These are phyloP conservation scores for Candida tallmaniae DNA, from an alignment of 805 yeast genomes.

Conservation along the genomic window DNA sequence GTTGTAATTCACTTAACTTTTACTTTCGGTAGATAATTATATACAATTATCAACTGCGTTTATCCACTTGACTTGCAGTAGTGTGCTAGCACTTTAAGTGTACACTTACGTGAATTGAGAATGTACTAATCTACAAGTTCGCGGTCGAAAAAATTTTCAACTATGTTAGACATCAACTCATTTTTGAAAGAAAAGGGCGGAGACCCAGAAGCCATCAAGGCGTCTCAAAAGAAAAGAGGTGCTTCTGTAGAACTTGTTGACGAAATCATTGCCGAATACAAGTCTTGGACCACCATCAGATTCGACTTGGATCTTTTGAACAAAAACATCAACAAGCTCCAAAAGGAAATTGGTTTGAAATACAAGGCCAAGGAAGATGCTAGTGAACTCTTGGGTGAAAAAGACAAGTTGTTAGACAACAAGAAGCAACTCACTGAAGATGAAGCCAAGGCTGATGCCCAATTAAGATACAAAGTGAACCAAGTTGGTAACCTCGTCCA, in stretches of 20 bases:
- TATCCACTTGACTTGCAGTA: no score
- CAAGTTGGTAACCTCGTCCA: conserved; percentile 93
- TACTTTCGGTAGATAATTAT: no score
- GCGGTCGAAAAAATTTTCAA: conserved; percentile 3
- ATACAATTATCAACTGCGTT: no score
- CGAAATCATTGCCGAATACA: conserved; percentile 87
- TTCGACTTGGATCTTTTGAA: conserved; percentile 88
- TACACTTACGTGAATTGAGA: no score
- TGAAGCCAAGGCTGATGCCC: conserved; percentile 78
- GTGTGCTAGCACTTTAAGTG: no score
- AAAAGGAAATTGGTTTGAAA: conserved; percentile 88
- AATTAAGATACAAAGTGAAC: conserved; percentile 75
- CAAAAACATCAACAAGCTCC: conserved; percentile 83
- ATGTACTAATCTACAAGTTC: no score
- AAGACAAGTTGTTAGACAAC: conserved; percentile 66
- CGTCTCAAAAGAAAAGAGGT: conserved; percentile 91
- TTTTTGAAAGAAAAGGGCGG: conserved; percentile 98
- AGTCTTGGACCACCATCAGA: conserved; percentile 77
- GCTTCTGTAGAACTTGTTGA: conserved; percentile 93
- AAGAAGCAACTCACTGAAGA: conserved; percentile 61
- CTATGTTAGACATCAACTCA: conserved; percentile 90
- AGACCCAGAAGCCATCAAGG: conserved; percentile 81
- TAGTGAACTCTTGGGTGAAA: conserved; percentile 70
- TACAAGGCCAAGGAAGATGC: conserved; percentile 97
- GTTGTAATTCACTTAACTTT: no score